phyloP scores from a whole-genome alignment of 305 asterid genomes.

The Fraxinus baroniana region DNA sequence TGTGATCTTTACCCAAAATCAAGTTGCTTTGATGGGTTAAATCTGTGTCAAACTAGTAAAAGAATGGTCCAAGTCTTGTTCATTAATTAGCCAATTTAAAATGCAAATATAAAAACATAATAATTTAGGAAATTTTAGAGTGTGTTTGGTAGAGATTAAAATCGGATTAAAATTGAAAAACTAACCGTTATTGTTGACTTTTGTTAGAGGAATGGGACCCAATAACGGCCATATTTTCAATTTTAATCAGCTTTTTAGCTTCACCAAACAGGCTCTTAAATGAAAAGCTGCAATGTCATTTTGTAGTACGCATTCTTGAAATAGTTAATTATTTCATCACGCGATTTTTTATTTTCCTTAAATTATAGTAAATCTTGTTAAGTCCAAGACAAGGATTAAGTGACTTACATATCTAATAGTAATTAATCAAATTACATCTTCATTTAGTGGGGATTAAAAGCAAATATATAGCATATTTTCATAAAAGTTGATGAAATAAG shows the following conservation, averaged over 20 bases:
- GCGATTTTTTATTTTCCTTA: too few species aligned
- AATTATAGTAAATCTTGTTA: not conserved
- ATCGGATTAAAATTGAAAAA: too few species aligned
- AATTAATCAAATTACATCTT: too few species aligned
- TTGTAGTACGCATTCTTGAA: not conserved
- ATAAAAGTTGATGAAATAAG: not conserved
- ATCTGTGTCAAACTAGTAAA: not conserved
- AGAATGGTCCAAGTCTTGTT: not conserved
- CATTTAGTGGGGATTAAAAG: not conserved
- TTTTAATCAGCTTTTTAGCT: too few species aligned
- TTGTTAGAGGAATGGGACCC: too few species aligned
- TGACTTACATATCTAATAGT: too few species aligned
- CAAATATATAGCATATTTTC: not conserved
- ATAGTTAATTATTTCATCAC: not conserved
- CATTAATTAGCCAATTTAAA: not conserved
- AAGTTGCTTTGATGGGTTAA: not conserved
- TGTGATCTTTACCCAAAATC: not conserved
- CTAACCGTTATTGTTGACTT: too few species aligned
- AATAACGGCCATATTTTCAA: too few species aligned
- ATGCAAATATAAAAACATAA: not conserved
- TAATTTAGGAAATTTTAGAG: not conserved
- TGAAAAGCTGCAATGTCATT: not conserved
- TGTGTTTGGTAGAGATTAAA: too few species aligned
- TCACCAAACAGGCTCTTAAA: too few species aligned
- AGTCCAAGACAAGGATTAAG: not conserved